Base-by-base conservation (phyloP, 495 filamentous ascomycete genomes). In the Neurospora pannonica region DNA sequence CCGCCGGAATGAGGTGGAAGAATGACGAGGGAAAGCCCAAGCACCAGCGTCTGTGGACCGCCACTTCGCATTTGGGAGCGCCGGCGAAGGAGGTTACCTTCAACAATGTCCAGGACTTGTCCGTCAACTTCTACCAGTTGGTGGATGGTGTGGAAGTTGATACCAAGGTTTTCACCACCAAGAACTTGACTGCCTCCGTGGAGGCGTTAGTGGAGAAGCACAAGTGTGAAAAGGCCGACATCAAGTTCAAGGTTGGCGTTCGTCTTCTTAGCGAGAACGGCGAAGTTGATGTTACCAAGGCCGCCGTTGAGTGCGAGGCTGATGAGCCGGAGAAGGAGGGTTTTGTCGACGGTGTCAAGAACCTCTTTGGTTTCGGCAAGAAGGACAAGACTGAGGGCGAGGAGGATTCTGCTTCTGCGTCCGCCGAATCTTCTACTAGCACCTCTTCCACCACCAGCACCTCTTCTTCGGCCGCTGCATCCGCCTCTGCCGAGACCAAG, bases 291-390 rank as follows among this genome's bases (percentile, higher is more conserved):
- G 89, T 98, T 67, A 81, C 88, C 38, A 87, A 88, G 75, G 92
- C 92, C 36, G 88, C 88, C 72, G 91, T 96, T 8, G 94, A 95
- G 82, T 99, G 96, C 77, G 93, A 95, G 80, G 87, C 92, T 46
- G 89, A 90, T 43, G 87, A 84, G 6, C 75, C 82, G 13, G 90
- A 91, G 73, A 95, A 93, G 84, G 92, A 92, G 79, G 92, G 90
- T 31, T 90, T 92, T 70, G 87, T 98, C 38, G 97, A 97, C 77
- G 93, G 93, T 48, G 92, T 98, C 79, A 99, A 99, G 85, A 94
- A 92, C 72, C 89, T 97, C 74, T 95, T 99, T 78, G 97, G 97
- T 19, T 92, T 98, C 78, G 96, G 96, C 9, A 90, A 90, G 74
- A 85, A 95, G 85, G 95, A 97, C 76, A 95, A 98, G 82, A 85